Percentiles rank a stretch among this genome's conserved stretches.
These are phyloP conservation scores for Lactarius evosmus DNA, from an alignment of 768 basidiomycete genomes.

Conservation along the genomic window DNA sequence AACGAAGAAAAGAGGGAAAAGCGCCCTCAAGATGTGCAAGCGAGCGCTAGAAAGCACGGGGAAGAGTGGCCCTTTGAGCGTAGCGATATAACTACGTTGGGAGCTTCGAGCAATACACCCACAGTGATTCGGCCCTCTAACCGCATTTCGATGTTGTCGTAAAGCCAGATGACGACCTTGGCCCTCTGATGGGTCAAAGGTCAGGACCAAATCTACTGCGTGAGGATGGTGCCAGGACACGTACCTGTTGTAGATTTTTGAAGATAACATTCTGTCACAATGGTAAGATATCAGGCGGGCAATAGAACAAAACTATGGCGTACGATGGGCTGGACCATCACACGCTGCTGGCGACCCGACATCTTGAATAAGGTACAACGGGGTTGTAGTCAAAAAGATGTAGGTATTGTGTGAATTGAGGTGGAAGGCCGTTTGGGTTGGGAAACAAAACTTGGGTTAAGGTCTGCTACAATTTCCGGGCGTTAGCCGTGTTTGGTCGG, in stretches of 20 bases:
- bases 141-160: constrained; percentile 95
- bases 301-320: constrained; percentile 34
- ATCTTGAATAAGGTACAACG: constrained; percentile 46
- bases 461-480: constrained; percentile 13
- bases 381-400: not conserved
- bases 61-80: constrained; percentile 36
- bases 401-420: not conserved
- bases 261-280: constrained; percentile 85
- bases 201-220: constrained; percentile 22
- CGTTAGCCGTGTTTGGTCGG: constrained; percentile 11
- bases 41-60: not conserved
- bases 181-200: constrained; percentile 49
- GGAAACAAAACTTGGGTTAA: constrained; percentile 12
- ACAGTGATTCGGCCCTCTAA: constrained; percentile 96
- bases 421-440: not conserved
- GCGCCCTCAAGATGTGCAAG: constrained; percentile 9
- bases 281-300: constrained; percentile 23
- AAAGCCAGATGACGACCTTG: constrained; percentile 91
- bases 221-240: constrained; percentile 12
- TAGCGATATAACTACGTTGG: constrained; percentile 35
- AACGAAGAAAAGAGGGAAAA: constrained; percentile 11
- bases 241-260: constrained; percentile 90
- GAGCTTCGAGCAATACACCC: constrained; percentile 42
- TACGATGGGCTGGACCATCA: constrained; percentile 99
- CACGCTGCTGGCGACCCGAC: constrained; percentile 90